Evolutionary conservation across 2,329 filamentous ascomycete species (phyloP), one percentile per base, ranked within the genome.

Genomic region (Fusarium sp.): DNA sequence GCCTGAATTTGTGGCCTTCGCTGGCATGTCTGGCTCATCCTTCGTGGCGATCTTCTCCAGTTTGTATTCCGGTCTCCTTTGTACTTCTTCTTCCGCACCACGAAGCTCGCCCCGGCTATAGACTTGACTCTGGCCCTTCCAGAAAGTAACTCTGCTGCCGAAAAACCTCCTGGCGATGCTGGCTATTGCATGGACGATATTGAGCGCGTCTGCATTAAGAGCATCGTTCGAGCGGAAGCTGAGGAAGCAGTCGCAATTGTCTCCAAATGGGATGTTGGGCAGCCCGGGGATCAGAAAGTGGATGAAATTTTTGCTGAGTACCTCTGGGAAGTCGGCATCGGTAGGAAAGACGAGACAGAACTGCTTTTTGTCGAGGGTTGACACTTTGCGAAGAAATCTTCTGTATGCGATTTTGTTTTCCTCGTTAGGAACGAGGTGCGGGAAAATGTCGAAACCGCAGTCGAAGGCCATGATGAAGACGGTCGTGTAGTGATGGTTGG

Each of bases 401-500:
- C 34, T 17, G 8, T 63, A 64, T 4, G 6, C 4, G 0, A 15
- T 34, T 12, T 52, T 64, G 26, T 64, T 52, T 17, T 51, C 45
- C 0, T 19, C 1, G 28, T 24, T 52, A 4, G 20, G 12, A 14
- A 8, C 3, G 3, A 64, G 61, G 12, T 3, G 17, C 14, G 61
- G 61, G 30, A 42, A 52, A 15, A 64, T 48, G 14, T 63, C 58
- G n/a, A 64, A 64, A 21, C 58, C 61, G 17, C 40, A 57, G 17
- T 36, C 30, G 5, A 26, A 39, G 4, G 46, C 26, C 61, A 64
- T 64, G 8, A 5, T 20, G 40, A 28, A 15, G 24, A 10, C 4
- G 20, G 10, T 10, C 14, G 17, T 14, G 5, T 14, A 14, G n/a
- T 7, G 14, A 32, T 10, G 20, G 15, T 28, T 12, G 10, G 9